Conservation (phyloP, 768 basidiomycete species). For the Roridomyces roridus region DNA sequence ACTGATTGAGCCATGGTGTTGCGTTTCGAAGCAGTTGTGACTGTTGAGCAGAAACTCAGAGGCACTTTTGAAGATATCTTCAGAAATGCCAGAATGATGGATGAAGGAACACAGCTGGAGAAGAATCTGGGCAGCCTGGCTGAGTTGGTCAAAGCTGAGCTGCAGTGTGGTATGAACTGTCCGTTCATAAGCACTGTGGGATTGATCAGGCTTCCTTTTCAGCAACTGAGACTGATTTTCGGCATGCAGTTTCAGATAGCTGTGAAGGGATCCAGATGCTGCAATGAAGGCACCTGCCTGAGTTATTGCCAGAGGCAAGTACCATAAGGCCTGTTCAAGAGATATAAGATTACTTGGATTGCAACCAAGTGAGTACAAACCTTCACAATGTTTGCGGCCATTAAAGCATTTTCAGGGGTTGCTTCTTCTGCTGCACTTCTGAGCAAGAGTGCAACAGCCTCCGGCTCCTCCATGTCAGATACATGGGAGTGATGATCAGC, state of each 20-base stretch:
- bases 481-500: background rate
- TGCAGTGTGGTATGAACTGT: slow-evolving; percentile 7
- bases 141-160: slow-evolving; percentile 2
- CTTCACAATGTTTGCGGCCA: slow-evolving; percentile 5
- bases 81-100: background rate
- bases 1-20: too few relatives aligned
- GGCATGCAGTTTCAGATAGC: background rate
- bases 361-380: background rate
- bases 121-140: background rate
- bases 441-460: slow-evolving; percentile 2
- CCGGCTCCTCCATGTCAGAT: background rate
- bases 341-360: background rate
- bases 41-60: too few relatives aligned
- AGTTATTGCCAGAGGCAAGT: slow-evolving; percentile 1
- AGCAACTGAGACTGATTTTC: background rate
- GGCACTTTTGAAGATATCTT: slow-evolving; percentile 2
- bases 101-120: slow-evolving; percentile 3
- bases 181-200: background rate
- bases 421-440: background rate
- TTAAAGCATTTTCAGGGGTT: background rate
- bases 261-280: background rate
- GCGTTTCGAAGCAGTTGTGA: too few relatives aligned
- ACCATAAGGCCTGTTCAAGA: background rate
- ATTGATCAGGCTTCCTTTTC: background rate
- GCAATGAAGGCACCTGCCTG: slow-evolving; percentile 8